These are phyloP conservation scores for Tetrapisispora arboricola DNA, from an alignment of 805 yeast species.

Conservation along the genomic window DNA sequence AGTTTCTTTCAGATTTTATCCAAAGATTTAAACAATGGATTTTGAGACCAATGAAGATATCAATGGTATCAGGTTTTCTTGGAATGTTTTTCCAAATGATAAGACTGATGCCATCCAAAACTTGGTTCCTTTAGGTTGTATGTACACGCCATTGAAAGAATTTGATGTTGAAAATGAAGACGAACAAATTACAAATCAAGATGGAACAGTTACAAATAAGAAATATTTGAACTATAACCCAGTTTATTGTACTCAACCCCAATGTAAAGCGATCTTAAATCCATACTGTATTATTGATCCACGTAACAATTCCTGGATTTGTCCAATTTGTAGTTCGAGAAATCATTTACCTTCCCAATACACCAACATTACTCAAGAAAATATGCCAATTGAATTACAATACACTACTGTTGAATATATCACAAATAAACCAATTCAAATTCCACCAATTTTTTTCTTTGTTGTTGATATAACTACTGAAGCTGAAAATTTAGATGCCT, in stretches of 20 bases:
- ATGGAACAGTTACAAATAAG: background rate
- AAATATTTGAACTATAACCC: conserved; percentile 75
- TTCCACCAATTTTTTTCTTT: conserved; percentile 79
- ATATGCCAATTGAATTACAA: conserved; percentile 71
- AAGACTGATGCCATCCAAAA: conserved; percentile 82
- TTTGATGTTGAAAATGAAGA: conserved; percentile 53
- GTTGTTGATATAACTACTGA: conserved; percentile 87
- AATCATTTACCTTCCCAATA: conserved; percentile 78
- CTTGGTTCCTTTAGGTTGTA: conserved; percentile 87
- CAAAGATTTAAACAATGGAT: conserved; percentile 23
- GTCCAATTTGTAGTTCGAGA: conserved; percentile 72
- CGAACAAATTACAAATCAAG: background rate
- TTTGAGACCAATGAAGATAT: conserved; percentile 56
- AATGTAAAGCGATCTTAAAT: conserved; percentile 78
- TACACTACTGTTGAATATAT: conserved; percentile 79
- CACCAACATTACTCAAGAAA: conserved; percentile 61
- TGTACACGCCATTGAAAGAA: conserved; percentile 87
- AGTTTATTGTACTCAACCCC: conserved; percentile 57
- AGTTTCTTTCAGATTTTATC: background rate
- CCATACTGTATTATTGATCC: conserved; percentile 79
- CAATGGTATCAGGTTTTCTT: conserved; percentile 66
- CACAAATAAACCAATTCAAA: conserved; percentile 65
- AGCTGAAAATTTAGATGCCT: conserved; percentile 71
- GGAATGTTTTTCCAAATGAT: conserved; percentile 84
- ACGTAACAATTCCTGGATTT: conserved; percentile 68